Conservation (phyloP, 345 rosid species). For the Brassica nigra region DNA sequence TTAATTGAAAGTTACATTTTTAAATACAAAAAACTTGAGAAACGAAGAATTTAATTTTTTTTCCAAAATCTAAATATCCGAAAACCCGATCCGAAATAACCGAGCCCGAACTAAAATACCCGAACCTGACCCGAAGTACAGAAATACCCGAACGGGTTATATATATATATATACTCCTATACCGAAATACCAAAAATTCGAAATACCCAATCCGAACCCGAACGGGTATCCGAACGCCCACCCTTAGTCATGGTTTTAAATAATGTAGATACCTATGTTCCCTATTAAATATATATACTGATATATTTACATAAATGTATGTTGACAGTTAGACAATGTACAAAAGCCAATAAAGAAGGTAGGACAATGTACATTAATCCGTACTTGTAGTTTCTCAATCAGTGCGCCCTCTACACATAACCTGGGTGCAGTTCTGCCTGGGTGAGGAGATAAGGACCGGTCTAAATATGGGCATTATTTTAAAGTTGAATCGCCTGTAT, state of each 20-base stretch:
- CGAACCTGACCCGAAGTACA: too few relatives aligned
- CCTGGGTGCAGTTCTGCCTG: not conserved
- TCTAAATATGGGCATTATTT: not conserved
- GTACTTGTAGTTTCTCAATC: slow-evolving; percentile 39
- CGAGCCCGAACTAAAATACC: too few relatives aligned
- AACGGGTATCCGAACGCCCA: too few relatives aligned
- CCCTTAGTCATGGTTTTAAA: slow-evolving; percentile 1
- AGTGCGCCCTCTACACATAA: slow-evolving; percentile 34
- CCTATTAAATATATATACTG: not conserved
- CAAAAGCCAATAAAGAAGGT: slow-evolving; percentile 14
- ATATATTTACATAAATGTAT: slow-evolving; percentile 3
- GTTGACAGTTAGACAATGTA: slow-evolving; percentile 17
- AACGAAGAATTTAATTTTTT: too few relatives aligned
- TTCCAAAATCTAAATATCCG: too few relatives aligned
- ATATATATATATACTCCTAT: too few relatives aligned
- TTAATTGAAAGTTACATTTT: too few relatives aligned
- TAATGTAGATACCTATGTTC: slow-evolving; percentile 20
- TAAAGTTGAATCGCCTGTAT: not conserved
- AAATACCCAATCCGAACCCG: too few relatives aligned
- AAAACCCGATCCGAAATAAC: too few relatives aligned
- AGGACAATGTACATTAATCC: slow-evolving; percentile 34
- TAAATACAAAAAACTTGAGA: too few relatives aligned
- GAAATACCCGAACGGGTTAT: too few relatives aligned
- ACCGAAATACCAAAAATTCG: too few relatives aligned
- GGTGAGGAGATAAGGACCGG: slow-evolving; percentile 5